Base-by-base conservation (phyloP, 2,329 filamentous ascomycete species). In the Colletotrichum viniferum region DNA sequence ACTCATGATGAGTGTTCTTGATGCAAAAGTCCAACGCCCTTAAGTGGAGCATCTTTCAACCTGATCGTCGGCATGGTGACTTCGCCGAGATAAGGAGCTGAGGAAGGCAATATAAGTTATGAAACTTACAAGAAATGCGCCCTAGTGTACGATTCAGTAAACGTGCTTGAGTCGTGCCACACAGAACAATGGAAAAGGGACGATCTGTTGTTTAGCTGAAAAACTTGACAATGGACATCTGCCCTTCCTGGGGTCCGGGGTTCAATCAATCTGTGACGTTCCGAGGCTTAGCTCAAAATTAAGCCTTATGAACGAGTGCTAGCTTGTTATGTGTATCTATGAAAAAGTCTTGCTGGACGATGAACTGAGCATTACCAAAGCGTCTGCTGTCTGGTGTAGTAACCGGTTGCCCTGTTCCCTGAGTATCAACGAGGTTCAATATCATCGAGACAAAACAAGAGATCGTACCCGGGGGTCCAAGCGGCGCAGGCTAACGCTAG, bases 1-100 rank as follows among this genome's bases (percentile, higher is more conserved):
- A 48, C 18, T 7, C 43, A 48, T 48, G 6, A 21, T 48, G 18
- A 7, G 43, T 21, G 1, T 21, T 13, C 10, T 13, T 9, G 43
- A 48, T 21, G n/a, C n/a, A 48, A 12, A n/a, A 48, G n/a, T 21
- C 3, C 43, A 21, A 21, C 43, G 43, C n/a, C 1, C 10, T n/a
- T 18, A 12, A 0, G 18, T 18, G 18, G 5, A 10, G 38, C 18
- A 0, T n/a, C 38, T 5, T n/a, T 43, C 38, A 43, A 0, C 21
- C 10, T 12, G 43, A 48, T 21, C 43, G 43, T 48, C n/a, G n/a
- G 43, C 43, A 48, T 21, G n/a, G 43, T 48, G 43, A 48, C n/a
- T 4, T 48, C 38, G 16, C 38, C 9, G 18, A n/a, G 5, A 43
- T n/a, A 8, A 48, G 3, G 43, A 48, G 43, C 43, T 48, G 43